Conservation (phyloP, 208 protist genomes). For the Endotrypanum monterogeii region DNA sequence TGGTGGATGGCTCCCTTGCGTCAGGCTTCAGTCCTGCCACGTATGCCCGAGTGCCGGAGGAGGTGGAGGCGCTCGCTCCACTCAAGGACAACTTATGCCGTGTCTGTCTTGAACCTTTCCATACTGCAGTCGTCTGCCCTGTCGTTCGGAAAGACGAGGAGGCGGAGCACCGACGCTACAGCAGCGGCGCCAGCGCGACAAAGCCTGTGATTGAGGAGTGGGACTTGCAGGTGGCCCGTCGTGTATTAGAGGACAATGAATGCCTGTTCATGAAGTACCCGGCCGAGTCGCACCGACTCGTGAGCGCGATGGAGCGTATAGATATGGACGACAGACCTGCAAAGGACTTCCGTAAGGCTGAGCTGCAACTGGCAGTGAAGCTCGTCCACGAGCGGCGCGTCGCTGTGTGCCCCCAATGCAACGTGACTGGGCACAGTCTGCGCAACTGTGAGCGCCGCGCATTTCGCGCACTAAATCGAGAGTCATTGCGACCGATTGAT, state of each 20-base stretch:
- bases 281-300: conserved; percentile 48
- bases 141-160: conserved; percentile 26
- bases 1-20: conserved; percentile 80
- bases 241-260: conserved; percentile 65
- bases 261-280: conserved; percentile 55
- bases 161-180: conserved; percentile 30
- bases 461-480: conserved; percentile 40
- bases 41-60: conserved; percentile 80
- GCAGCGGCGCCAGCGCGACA: conserved; percentile 23
- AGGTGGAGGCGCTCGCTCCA: conserved; percentile 58
- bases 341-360: conserved; percentile 84
- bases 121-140: conserved; percentile 58
- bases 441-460: conserved; percentile 57
- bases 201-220: conserved; percentile 53
- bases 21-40: conserved; percentile 57
- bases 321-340: conserved; percentile 73
- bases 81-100: conserved; percentile 79
- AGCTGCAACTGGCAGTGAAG: conserved; percentile 73
- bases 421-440: conserved; percentile 61
- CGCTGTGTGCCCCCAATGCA: conserved; percentile 62
- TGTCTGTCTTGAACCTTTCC: conserved; percentile 80
- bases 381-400: conserved; percentile 69
- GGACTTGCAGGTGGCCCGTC: conserved; percentile 78
- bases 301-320: conserved; percentile 58
- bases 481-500: conserved; percentile 54